Evolutionary conservation across 1,139 yeast genomes (phyloP).

Genomic region (Candida smagusa): DNA sequence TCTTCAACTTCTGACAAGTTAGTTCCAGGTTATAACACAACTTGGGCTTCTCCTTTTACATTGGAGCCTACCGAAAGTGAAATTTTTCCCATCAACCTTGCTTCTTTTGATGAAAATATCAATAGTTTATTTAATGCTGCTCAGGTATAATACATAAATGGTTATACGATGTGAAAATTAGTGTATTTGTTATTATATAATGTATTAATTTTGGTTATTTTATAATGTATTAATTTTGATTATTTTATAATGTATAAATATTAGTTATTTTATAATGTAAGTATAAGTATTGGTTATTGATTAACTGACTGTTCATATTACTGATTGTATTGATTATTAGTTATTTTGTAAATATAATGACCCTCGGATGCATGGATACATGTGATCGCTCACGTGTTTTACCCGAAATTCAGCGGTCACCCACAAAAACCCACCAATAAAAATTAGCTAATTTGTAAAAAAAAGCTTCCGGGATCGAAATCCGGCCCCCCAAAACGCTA

Average conservation of each 20-base stretch:
- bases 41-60: slow-evolving; percentile 8
- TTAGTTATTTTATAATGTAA: no score
- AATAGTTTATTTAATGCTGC: slow-evolving; percentile 2
- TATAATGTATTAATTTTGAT: no score
- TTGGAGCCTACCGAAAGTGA: slow-evolving; percentile 5
- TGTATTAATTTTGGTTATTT: no score
- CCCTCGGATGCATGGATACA: background rate
- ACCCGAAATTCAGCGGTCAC: no score
- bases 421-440: slow-evolving; percentile 5
- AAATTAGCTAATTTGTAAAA: slow-evolving; percentile 8
- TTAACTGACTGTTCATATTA: no score
- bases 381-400: no score
- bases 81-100: slow-evolving; percentile 6
- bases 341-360: no score
- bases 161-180: no score
- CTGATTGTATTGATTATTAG: no score
- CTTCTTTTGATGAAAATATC: slow-evolving; percentile 8
- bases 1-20: background rate
- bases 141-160: background rate
- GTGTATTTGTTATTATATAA: no score
- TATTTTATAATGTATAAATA: no score
- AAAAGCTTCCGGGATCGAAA: slow-evolving; percentile 7
- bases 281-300: no score
- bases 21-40: slow-evolving; percentile 1
- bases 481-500: slow-evolving; percentile 1